These are phyloP conservation scores for Annona squamosa DNA, from an alignment of 164 flowering plant species.

Conservation along the genomic window DNA sequence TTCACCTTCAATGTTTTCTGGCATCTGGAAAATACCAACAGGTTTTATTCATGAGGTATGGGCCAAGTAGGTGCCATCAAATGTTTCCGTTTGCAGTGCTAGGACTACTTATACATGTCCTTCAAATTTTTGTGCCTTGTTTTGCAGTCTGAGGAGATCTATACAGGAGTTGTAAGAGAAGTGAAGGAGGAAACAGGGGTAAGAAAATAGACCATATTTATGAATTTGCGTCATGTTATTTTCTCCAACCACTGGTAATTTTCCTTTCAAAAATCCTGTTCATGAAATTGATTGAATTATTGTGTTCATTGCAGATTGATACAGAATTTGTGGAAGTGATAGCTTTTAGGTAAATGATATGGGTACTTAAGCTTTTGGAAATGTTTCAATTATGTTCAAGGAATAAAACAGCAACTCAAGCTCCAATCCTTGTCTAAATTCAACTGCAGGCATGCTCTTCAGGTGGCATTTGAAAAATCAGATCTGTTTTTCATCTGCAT, in stretches of 20 bases:
- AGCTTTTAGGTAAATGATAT: constrained; percentile 63
- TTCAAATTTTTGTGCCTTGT: background rate
- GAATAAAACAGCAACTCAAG: background rate
- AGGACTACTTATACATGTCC: background rate
- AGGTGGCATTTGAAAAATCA: constrained; percentile 75
- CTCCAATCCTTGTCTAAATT: background rate
- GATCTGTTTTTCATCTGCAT: constrained; percentile 86
- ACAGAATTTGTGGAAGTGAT: constrained; percentile 81
- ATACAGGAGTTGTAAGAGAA: constrained; percentile 76
- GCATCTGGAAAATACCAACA: constrained; percentile 85
- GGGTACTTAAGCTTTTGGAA: background rate
- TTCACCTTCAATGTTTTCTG: constrained; percentile 37
- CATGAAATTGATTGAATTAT: background rate
- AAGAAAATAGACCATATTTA: constrained; percentile 21
- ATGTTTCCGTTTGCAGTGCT: background rate
- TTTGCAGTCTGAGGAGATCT: constrained; percentile 78
- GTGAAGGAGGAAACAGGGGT: constrained; percentile 95
- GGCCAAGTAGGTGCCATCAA: background rate
- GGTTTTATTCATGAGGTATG: constrained; percentile 75
- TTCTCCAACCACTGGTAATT: background rate
- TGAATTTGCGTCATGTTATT: background rate
- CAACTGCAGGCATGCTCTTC: constrained; percentile 68
- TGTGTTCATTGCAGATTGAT: constrained; percentile 49
- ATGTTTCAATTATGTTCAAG: background rate
- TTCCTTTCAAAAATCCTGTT: background rate